Evolutionary conservation across 495 filamentous ascomycete species (phyloP).

Genomic region (Trichoderma asperelloides): DNA sequence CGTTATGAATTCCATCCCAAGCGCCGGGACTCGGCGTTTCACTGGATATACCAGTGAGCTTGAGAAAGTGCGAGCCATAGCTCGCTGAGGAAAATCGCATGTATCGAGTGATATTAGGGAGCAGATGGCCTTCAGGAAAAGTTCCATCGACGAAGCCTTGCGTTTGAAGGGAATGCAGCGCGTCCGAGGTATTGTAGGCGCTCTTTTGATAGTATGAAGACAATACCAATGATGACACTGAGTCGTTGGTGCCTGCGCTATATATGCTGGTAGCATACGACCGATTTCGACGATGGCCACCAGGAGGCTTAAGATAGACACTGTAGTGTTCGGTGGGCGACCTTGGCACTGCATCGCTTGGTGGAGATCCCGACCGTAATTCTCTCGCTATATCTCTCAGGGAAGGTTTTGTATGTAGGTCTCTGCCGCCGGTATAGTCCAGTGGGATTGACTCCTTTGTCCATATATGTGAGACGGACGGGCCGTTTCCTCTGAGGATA

Average conservation of each 20-base stretch:
- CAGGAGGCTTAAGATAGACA: background rate
- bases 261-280: slow-evolving; percentile 56
- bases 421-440: background rate
- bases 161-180: slow-evolving; percentile 45
- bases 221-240: slow-evolving; percentile 54
- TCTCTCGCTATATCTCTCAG: background rate
- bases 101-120: slow-evolving; percentile 64
- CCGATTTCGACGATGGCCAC: slow-evolving; percentile 23
- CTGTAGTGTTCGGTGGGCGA: background rate
- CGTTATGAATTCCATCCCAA: slow-evolving; percentile 48
- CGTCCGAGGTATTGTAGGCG: slow-evolving; percentile 46
- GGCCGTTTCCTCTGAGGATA: slow-evolving; percentile 2
- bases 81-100: slow-evolving; percentile 71
- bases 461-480: slow-evolving; percentile 6
- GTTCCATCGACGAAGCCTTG: slow-evolving; percentile 52
- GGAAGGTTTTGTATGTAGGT: background rate
- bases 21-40: slow-evolving; percentile 36
- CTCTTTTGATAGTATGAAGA: slow-evolving; percentile 43
- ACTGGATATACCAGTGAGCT: slow-evolving; percentile 55
- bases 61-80: slow-evolving; percentile 63
- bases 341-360: background rate
- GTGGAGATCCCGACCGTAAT: background rate
- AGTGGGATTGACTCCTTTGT: background rate
- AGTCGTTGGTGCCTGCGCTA: slow-evolving; percentile 56
- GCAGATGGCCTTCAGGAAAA: slow-evolving; percentile 58